Conservation (phyloP, 2,329 filamentous ascomycete species). For the Venturia effusa region DNA sequence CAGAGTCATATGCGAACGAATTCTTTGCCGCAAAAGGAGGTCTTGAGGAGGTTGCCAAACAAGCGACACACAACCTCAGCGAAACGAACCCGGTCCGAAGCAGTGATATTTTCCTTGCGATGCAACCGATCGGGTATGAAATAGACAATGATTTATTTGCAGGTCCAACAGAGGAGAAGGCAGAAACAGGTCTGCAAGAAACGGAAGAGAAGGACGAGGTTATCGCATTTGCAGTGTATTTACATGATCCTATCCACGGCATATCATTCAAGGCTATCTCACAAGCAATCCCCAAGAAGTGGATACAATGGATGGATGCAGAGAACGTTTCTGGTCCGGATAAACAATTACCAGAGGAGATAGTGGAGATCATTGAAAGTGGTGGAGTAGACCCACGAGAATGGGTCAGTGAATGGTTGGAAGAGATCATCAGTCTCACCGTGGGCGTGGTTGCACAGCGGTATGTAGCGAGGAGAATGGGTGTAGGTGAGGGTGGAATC, state of each 20-base stretch:
- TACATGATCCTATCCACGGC: slow-evolving; percentile 81
- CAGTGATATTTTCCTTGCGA: slow-evolving; percentile 89
- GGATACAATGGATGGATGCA: slow-evolving; percentile 86
- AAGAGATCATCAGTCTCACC: slow-evolving; percentile 68
- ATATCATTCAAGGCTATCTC: slow-evolving; percentile 78
- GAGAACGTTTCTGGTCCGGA: slow-evolving; percentile 32
- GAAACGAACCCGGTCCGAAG: slow-evolving; percentile 84
- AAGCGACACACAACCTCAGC: slow-evolving; percentile 67
- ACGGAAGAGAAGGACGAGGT: slow-evolving; percentile 52
- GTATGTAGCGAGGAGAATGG: slow-evolving; percentile 92
- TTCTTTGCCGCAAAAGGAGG: slow-evolving; percentile 73
- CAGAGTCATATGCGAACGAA: slow-evolving; percentile 77
- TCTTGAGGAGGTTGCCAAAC: slow-evolving; percentile 65
- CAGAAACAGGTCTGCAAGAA: slow-evolving; percentile 39
- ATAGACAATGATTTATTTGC: slow-evolving; percentile 57
- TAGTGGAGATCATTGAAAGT: slow-evolving; percentile 66
- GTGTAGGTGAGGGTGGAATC: slow-evolving; percentile 72
- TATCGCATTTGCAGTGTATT: slow-evolving; percentile 65
- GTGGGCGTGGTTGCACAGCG: slow-evolving; percentile 84
- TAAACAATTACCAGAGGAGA: slow-evolving; percentile 61
- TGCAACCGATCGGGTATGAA: slow-evolving; percentile 70
- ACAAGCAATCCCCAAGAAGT: slow-evolving; percentile 72
- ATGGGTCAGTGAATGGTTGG: slow-evolving; percentile 96
- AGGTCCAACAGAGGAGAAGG: slow-evolving; percentile 42
- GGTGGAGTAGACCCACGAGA: slow-evolving; percentile 82